phyloP scores from a whole-genome alignment of 306 rosid genomes.

The Luffa acutangula region DNA sequence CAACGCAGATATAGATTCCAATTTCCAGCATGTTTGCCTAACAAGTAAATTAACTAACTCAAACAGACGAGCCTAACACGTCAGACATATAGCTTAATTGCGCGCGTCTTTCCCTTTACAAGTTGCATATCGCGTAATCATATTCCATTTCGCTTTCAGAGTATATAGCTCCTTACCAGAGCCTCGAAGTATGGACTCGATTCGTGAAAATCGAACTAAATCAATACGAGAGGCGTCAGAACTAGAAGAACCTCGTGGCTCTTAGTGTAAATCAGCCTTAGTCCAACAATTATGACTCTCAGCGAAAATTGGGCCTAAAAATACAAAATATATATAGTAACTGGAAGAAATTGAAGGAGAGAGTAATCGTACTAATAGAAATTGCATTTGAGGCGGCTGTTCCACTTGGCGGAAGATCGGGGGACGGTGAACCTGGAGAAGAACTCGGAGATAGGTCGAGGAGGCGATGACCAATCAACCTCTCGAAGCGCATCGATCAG shows the following conservation, averaged over 20 bases:
- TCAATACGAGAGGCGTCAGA: too few relatives aligned
- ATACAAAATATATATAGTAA: background rate
- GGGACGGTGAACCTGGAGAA: slow-evolving; percentile 86
- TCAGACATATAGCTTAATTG: background rate
- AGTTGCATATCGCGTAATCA: background rate
- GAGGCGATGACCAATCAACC: slow-evolving; percentile 99
- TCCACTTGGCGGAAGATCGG: slow-evolving; percentile 77
- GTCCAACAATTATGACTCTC: background rate
- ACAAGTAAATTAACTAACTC: background rate
- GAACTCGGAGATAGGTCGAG: slow-evolving; percentile 88
- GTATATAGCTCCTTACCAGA: background rate
- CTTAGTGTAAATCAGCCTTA: background rate
- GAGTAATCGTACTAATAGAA: slow-evolving; percentile 63
- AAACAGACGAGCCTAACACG: background rate
- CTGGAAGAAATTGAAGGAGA: background rate
- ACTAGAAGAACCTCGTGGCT: background rate
- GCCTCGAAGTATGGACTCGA: background rate
- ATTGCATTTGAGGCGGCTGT: slow-evolving; percentile 97
- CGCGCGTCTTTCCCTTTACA: background rate
- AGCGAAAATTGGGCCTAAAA: background rate
- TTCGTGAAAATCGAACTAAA: background rate
- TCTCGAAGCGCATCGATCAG: slow-evolving; percentile 93
- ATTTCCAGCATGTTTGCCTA: background rate
- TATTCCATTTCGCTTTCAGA: background rate
- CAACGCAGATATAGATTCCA: background rate